Evolutionary conservation across 2,329 filamentous ascomycete genomes (phyloP), one percentile per base, ranked within the genome.

Genomic region (Fusarium miscanthi): DNA sequence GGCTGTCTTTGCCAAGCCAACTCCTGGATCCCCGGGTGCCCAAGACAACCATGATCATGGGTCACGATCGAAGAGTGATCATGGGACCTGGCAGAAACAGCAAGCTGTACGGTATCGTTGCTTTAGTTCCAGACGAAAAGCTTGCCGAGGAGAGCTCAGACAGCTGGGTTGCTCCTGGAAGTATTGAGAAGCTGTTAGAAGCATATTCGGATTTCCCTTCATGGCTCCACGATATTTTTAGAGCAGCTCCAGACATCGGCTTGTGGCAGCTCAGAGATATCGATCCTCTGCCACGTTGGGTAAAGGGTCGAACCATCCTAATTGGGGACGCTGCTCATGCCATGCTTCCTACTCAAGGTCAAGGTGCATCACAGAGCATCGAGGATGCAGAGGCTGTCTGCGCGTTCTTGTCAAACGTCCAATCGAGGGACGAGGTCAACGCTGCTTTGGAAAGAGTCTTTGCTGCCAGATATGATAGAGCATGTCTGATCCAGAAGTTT

Each of bases 21-120:
- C 53, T 75, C 1, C 30, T 75, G 1, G 59, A 74, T 23, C 46
- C 57, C 8, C 25, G 30, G 1, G 62, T 70, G 3, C 73, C 73
- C 4, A 66, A 53, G 21, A 75, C 73, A 2, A 59, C 73, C 25
- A 75, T 75, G 73, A 66, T 75, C 17, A 72, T 75, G 61, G 73
- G 73, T 1, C 57, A 74, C 12, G 73, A 75, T n/a, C 63, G 73
- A 30, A 53, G 73, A 3, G 68, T 75, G 14, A 75, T 75, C 6
- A 75, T 75, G 73, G 73, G 73, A 0, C 73, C 73, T 5, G 73
- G 73, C 0, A 70, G 73, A 2, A 71, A 63, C 1, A 62, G 59
- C n/a, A 74, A 75, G 17, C 53, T 75, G 3, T 75, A 70, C 6
- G 73, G 73, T 6, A 70, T 75, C 0, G 73, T 75, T 2, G 73